A percentile compares a stretch with the other conserved stretches of the same genome.
phyloP scores from a whole-genome alignment of 345 rosid genomes.

The Pistacia integerrima region DNA sequence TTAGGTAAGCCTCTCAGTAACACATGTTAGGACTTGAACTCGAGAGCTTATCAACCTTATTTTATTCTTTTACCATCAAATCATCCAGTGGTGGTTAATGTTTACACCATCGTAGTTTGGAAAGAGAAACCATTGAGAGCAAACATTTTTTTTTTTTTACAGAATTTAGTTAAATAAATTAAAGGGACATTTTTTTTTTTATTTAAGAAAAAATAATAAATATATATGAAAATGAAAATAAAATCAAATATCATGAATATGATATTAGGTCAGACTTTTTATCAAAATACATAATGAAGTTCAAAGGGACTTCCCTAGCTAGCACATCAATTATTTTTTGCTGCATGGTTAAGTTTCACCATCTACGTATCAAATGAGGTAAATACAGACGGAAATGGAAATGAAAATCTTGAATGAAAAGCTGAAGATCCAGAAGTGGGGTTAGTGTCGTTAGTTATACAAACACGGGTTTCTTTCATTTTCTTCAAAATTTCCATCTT shows the following conservation, averaged over 20 bases:
- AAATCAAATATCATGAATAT: not conserved
- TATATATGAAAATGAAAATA: too few species aligned
- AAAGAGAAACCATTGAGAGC: too few species aligned
- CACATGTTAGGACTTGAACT: too few species aligned
- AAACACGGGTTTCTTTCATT: conserved; percentile 15
- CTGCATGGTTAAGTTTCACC: conserved; percentile 3
- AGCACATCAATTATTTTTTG: not conserved
- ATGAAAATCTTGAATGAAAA: conserved; percentile 15
- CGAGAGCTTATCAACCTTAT: too few species aligned
- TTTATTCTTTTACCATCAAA: too few species aligned
- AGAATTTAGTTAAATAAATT: too few species aligned
- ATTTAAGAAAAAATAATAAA: too few species aligned
- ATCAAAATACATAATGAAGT: not conserved
- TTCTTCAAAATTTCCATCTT: conserved; percentile 8
- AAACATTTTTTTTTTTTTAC: too few species aligned
- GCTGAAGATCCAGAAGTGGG: conserved; percentile 16
- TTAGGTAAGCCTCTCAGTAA: too few species aligned
- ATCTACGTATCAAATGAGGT: not conserved
- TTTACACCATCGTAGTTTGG: too few species aligned
- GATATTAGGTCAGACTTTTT: not conserved
- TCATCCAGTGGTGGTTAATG: too few species aligned
- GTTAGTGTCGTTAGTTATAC: conserved; percentile 18
- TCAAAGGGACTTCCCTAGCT: not conserved
- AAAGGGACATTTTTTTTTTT: too few species aligned
- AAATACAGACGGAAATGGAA: not conserved